Conservation (phyloP, 2,329 filamentous ascomycete genomes). For the Calonectria ilicicola region DNA sequence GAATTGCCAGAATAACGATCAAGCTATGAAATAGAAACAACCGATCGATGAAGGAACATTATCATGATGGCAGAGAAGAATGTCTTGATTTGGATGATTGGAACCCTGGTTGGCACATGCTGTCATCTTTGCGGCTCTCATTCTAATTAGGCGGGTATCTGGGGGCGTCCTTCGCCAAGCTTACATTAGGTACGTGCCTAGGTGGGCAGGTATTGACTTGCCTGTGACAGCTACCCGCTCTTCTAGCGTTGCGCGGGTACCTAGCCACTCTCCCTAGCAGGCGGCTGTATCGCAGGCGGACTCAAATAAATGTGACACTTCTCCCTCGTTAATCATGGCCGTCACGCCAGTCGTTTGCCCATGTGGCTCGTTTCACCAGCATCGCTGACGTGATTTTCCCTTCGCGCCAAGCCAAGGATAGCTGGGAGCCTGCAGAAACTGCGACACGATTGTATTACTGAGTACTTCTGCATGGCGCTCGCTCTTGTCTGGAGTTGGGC, state of each 20-base stretch:
- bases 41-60: not conserved
- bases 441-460: not conserved
- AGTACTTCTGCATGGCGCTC: not conserved
- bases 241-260: not conserved
- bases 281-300: not conserved
- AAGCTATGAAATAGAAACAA: not conserved
- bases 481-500: not conserved
- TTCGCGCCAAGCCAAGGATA: not conserved
- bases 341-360: not conserved
- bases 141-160: not conserved
- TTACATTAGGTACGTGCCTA: not conserved
- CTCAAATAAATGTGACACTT: not conserved
- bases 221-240: conserved; percentile 2
- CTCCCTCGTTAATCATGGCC: too few relatives aligned
- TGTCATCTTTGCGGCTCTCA: conserved; percentile 24
- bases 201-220: not conserved
- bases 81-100: not conserved
- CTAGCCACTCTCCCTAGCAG: not conserved
- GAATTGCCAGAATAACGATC: too few relatives aligned
- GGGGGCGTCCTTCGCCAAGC: not conserved
- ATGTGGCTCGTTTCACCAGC: not conserved
- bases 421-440: not conserved
- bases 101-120: not conserved
- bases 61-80: not conserved
- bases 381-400: not conserved